Evolutionary conservation across 306 rosid species (phyloP).

Genomic region (Vigna radiata): DNA sequence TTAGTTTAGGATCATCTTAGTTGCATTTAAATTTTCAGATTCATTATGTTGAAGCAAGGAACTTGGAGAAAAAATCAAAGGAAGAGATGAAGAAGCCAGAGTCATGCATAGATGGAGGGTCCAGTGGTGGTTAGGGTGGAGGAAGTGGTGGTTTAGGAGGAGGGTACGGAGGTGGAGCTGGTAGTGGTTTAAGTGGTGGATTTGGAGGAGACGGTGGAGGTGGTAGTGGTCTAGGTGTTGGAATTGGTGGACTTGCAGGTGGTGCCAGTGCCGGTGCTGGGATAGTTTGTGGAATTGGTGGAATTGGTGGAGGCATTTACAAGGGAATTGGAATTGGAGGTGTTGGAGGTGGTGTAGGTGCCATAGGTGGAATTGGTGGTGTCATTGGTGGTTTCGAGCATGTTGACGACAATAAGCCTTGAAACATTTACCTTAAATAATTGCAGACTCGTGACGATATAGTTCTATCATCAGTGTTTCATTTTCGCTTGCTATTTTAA

Average conservation of each 20-base stretch:
- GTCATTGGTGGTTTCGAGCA: conserved; percentile 14
- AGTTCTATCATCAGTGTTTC: background rate
- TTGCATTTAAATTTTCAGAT: too few relatives aligned
- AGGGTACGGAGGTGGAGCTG: conserved; percentile 29
- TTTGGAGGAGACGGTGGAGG: conserved; percentile 41
- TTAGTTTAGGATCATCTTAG: too few relatives aligned
- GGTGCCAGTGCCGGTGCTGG: conserved; percentile 27
- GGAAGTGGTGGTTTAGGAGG: conserved; percentile 21
- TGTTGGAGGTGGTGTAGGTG: conserved; percentile 31
- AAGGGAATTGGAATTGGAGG: conserved; percentile 16
- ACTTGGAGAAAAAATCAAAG: conserved; percentile 41
- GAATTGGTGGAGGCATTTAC: conserved; percentile 11
- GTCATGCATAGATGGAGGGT: conserved; percentile 45
- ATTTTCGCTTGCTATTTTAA: background rate
- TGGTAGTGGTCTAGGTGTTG: conserved; percentile 35
- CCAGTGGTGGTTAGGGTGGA: conserved; percentile 13
- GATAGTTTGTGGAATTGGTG: conserved; percentile 27
- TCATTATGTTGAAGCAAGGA: conserved; percentile 55
- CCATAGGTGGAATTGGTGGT: conserved; percentile 43
- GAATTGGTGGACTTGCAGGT: conserved; percentile 36
- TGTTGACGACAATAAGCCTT: conserved; percentile 36
- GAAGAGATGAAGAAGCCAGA: conserved; percentile 55
- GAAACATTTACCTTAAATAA: conserved; percentile 18
- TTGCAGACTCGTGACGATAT: background rate
- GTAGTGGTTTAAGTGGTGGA: conserved; percentile 45